Percentiles rank a stretch among this genome's conserved stretches.
Conservation (phyloP, 148 eudicot genomes). For the Vaccinium darrowii region DNA sequence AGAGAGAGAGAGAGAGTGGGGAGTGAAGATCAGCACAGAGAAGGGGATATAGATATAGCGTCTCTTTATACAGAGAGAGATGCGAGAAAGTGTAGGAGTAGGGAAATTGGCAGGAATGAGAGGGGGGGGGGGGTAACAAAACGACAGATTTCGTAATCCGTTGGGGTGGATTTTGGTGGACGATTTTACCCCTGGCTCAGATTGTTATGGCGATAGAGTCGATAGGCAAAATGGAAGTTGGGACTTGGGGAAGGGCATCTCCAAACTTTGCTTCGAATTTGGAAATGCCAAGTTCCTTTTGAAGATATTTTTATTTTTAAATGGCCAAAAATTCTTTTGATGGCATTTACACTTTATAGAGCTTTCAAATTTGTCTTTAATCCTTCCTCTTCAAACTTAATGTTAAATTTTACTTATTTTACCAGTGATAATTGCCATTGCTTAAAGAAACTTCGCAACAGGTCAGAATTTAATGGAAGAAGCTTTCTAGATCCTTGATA, state of each 20-base stretch:
- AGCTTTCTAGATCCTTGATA: conserved; percentile 6
- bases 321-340: no score
- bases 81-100: not conserved
- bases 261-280: no score
- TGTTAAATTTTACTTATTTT: no score
- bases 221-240: no score
- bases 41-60: not conserved
- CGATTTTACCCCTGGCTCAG: not conserved
- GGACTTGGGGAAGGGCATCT: no score
- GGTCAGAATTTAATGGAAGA: not conserved
- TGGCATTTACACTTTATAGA: no score
- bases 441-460: no score
- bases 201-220: not conserved
- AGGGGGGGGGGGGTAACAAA: not conserved
- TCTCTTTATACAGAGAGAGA: not conserved
- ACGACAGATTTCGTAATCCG: not conserved
- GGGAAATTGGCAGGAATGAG: not conserved
- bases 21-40: not conserved
- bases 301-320: no score
- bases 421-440: no score
- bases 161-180: not conserved
- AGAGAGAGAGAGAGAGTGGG: not conserved
- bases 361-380: no score
- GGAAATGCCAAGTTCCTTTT: no score
- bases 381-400: no score